Conservation (phyloP, 2,329 filamentous ascomycete species). For the Cladobotryum mycophilum region DNA sequence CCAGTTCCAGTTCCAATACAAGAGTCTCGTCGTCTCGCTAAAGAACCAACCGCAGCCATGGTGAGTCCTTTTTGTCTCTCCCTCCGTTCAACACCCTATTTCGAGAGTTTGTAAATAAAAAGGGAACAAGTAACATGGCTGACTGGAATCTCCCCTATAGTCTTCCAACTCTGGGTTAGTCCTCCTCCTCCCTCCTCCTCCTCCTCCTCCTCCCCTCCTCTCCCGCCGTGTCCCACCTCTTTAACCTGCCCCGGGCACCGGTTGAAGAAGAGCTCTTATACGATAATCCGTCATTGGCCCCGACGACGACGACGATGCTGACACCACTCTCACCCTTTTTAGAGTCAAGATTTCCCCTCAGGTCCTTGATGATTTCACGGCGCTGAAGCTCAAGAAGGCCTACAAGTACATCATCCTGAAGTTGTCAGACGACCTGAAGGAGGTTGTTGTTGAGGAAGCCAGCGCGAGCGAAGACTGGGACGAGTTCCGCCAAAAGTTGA, state of each 20-base stretch:
- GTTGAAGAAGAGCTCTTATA: too few relatives aligned
- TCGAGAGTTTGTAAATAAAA: background rate
- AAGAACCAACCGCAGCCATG: slow-evolving; percentile 31
- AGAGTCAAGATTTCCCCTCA: slow-evolving; percentile 8
- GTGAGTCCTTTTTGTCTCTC: slow-evolving; percentile 28
- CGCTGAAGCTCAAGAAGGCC: slow-evolving; percentile 11
- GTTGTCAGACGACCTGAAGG: slow-evolving; percentile 74
- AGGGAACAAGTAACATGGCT: background rate
- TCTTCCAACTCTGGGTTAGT: slow-evolving; percentile 68
- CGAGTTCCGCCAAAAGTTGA: slow-evolving; percentile 67
- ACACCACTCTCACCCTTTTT: background rate
- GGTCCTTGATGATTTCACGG: slow-evolving; percentile 56
- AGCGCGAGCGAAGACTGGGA: slow-evolving; percentile 63
- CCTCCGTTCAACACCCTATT: background rate
- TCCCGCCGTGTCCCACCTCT: too few relatives aligned
- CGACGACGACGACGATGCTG: slow-evolving; percentile 1
- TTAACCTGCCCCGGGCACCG: too few relatives aligned
- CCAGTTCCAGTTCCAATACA: slow-evolving; percentile 11
- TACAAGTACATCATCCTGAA: slow-evolving; percentile 73
- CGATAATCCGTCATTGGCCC: background rate
- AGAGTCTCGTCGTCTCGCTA: background rate
- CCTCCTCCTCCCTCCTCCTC: slow-evolving; percentile 18
- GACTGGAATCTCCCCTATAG: slow-evolving; percentile 28
- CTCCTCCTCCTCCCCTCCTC: background rate
- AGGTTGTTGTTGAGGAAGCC: slow-evolving; percentile 74